Evolutionary conservation across 2,329 filamentous ascomycete genomes (phyloP).

Genomic region (Cylindrodendrum hubeiense): DNA sequence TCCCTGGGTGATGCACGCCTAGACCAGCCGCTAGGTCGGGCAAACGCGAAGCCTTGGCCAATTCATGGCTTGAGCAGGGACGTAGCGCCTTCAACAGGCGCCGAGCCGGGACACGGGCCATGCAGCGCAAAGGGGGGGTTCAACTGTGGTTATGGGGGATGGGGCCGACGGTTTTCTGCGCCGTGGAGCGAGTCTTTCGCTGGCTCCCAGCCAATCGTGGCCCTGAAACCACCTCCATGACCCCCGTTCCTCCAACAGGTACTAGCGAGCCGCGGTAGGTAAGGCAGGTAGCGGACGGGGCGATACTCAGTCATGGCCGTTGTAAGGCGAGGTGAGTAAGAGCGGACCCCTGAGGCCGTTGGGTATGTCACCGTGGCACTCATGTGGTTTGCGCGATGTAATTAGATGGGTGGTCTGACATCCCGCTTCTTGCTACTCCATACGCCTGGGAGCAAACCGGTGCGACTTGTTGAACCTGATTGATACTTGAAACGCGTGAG

Average conservation of each 20-base stretch:
- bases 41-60: slow-evolving; percentile 23
- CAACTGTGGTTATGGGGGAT: slow-evolving; percentile 27
- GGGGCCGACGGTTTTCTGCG: slow-evolving; percentile 34
- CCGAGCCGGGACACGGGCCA: slow-evolving; percentile 30
- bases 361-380: slow-evolving; percentile 9
- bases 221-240: slow-evolving; percentile 11
- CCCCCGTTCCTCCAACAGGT: slow-evolving; percentile 13
- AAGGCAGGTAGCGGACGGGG: background rate
- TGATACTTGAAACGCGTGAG: slow-evolving; percentile 17
- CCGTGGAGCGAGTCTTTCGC: slow-evolving; percentile 17
- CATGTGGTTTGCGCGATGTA: background rate
- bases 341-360: slow-evolving; percentile 18
- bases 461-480: background rate
- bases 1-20: slow-evolving; percentile 31
- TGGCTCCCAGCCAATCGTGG: slow-evolving; percentile 11
- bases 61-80: slow-evolving; percentile 20
- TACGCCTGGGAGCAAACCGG: background rate
- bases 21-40: slow-evolving; percentile 29
- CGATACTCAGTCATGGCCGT: background rate
- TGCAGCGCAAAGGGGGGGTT: slow-evolving; percentile 29
- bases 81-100: slow-evolving; percentile 19
- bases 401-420: background rate
- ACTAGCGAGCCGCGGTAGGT: slow-evolving; percentile 2
- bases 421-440: background rate
- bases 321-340: slow-evolving; percentile 2